These are phyloP conservation scores for Wickerhamomyces kurtzmanii DNA, from an alignment of 805 yeast genomes.

Conservation along the genomic window DNA sequence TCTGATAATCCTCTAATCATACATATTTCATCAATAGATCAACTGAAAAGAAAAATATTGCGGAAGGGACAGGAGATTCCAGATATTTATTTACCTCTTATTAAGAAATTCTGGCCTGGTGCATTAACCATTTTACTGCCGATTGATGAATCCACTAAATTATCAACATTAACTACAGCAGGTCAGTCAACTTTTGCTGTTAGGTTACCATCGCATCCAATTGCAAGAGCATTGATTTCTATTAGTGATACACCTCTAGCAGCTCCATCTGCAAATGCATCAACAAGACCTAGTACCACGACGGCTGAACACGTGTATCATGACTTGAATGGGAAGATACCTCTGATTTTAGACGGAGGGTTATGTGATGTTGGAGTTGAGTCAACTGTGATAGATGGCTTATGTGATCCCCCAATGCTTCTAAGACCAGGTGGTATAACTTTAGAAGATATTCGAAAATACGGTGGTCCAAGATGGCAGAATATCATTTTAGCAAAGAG, in stretches of 20 bases:
- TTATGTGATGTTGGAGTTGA: conserved; percentile 84
- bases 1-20: conserved; percentile 92
- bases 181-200: conserved; percentile 88
- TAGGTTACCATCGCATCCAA: conserved; percentile 76
- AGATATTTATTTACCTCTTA: conserved; percentile 48
- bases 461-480: conserved; percentile 66
- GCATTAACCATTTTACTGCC: conserved; percentile 86
- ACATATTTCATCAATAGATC: conserved; percentile 73
- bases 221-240: conserved; percentile 85
- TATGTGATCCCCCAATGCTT: conserved; percentile 74
- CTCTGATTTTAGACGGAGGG: conserved; percentile 87
- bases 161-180: conserved; percentile 76
- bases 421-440: conserved; percentile 93
- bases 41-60: conserved; percentile 48
- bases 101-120: conserved; percentile 87
- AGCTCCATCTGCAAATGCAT: conserved; percentile 96
- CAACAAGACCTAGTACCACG: conserved; percentile 93
- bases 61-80: conserved; percentile 58
- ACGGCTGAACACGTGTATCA: conserved; percentile 74
- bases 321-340: conserved; percentile 74
- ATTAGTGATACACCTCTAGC: conserved; percentile 84
- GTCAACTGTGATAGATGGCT: conserved; percentile 89
- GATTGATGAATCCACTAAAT: conserved; percentile 29
- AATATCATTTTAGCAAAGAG: conserved; percentile 53
- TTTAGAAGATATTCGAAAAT: conserved; percentile 55